A percentile compares a stretch with the other conserved stretches of the same genome.
Conservation (phyloP, 768 basidiomycete species). For the Naganishia vaughanmartiniae region DNA sequence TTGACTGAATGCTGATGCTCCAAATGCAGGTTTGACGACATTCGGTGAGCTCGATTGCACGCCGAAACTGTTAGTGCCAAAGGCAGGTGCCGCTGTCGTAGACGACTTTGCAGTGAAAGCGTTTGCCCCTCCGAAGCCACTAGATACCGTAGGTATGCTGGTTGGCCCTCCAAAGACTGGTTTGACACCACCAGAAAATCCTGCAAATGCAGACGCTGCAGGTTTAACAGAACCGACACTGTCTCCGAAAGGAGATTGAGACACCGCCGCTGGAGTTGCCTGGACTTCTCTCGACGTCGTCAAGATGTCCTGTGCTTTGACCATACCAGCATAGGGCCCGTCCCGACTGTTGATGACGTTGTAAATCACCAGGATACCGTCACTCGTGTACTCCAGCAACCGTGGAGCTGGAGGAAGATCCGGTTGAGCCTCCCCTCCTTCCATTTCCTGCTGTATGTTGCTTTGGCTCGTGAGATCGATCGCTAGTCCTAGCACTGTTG, state of each 20-base stretch:
- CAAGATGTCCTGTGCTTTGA: constrained; percentile 35
- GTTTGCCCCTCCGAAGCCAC: constrained; percentile 12
- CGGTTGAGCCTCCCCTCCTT: constrained; percentile 47
- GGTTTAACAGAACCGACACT: background rate
- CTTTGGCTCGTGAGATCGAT: constrained; percentile 50
- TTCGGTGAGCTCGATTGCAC: constrained; percentile 65
- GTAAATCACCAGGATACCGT: constrained; percentile 52
- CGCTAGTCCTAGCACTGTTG: constrained; percentile 50
- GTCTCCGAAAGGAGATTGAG: constrained; percentile 4
- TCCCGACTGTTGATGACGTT: constrained; percentile 43
- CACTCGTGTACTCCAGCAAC: constrained; percentile 50
- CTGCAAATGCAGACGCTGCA: constrained; percentile 20
- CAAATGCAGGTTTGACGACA: constrained; percentile 35
- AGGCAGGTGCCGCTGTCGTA: constrained; percentile 1
- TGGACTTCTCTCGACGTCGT: background rate
- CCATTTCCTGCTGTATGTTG: constrained; percentile 44
- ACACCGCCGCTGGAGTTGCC: background rate
- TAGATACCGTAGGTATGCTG: constrained; percentile 24
- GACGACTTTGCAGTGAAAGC: constrained; percentile 19
- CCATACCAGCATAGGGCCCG: constrained; percentile 46
- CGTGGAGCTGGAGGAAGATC: constrained; percentile 48
- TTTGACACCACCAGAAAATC: constrained; percentile 9
- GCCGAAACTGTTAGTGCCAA: constrained; percentile 57
- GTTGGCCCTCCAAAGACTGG: constrained; percentile 24
- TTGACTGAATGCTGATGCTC: background rate